Evolutionary conservation across 805 yeast species (phyloP), one percentile per base, ranked within the genome.

Genomic region (Candida succiphila): DNA sequence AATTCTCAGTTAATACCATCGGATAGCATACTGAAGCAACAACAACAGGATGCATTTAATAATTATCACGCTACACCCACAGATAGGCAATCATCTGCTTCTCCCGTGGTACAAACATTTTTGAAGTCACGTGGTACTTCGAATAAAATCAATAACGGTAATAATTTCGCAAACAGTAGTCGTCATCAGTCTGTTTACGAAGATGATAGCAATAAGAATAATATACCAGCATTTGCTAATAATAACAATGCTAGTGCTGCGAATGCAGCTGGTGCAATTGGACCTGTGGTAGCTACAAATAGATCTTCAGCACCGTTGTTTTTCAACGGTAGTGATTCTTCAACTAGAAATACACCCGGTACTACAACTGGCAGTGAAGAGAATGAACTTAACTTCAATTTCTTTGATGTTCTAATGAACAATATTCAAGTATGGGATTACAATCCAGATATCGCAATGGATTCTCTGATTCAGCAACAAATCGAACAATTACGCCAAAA

Each of bases 391-490:
- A 37, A 27, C 25, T 29, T n/a, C 27, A 37, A 30, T 33, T 40
- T 45, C 27, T 40, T 45, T 27, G 48, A 46, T 32, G 39, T 39
- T 25, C 36, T 48, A 36, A 40, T 48, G 35, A 41, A 36, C 28
- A 45, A 48, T 27, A 35, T 48, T 27, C 48, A 46, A 27, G 36
- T 33, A 14, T 46, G 50, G 50, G 52, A 48, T 30, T 37, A 38
- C 15, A 30, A 30, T 30, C 26, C 23, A 8, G 23, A 10, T 21
- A 21, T 21, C 10, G 10, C 10, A 15, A 6, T 24, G 6, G 14
- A 24, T 24, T 5, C 10, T 9, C 5, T 24, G 26, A 24, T 9
- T 6, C 26, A 24, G 26, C 26, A 24, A 12, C 7, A 24, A 13
- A 7, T 12, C 9, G 14, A 12, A 7, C 26, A 24, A 24, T 13